phyloP scores from a whole-genome alignment of 768 basidiomycete genomes.

The Termitomyces sp. region DNA sequence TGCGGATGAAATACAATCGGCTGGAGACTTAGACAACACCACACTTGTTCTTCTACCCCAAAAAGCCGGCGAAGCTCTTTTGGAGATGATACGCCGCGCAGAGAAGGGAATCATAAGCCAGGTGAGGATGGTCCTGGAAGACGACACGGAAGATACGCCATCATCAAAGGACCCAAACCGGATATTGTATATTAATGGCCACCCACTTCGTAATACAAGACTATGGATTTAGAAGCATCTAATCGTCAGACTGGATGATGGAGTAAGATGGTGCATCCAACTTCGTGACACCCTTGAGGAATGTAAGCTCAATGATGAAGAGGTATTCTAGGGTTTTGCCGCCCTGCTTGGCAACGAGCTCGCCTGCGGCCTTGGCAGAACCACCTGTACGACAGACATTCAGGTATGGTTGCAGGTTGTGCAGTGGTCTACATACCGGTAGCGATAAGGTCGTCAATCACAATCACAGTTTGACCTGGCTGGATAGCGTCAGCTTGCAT shows the following conservation, averaged over 20 bases:
- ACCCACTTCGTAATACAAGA: slow-evolving; percentile 72
- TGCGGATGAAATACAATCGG: slow-evolving; percentile 46
- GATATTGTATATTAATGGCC: slow-evolving; percentile 73
- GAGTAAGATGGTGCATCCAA: slow-evolving; percentile 88
- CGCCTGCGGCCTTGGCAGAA: slow-evolving; percentile 88
- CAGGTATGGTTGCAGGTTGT: not conserved
- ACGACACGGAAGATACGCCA: slow-evolving; percentile 21
- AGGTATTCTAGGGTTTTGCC: slow-evolving; percentile 89
- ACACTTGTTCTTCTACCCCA: slow-evolving; percentile 55
- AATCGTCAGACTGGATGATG: slow-evolving; percentile 75
- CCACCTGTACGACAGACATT: slow-evolving; percentile 51
- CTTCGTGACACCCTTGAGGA: slow-evolving; percentile 70
- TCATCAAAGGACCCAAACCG: slow-evolving; percentile 32
- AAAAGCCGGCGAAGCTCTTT: slow-evolving; percentile 46
- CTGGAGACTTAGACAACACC: slow-evolving; percentile 53
- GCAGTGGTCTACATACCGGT: slow-evolving; percentile 54
- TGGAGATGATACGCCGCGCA: slow-evolving; percentile 49
- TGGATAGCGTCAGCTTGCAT: slow-evolving; percentile 87
- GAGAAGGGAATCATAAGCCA: slow-evolving; percentile 42
- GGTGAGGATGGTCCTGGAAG: slow-evolving; percentile 48
- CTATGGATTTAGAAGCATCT: slow-evolving; percentile 43
- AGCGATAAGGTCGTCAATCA: slow-evolving; percentile 95
- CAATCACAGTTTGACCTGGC: slow-evolving; percentile 76
- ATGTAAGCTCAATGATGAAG: slow-evolving; percentile 83
- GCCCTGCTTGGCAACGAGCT: slow-evolving; percentile 78